Evolutionary conservation across 2,329 filamentous ascomycete species (phyloP).

Genomic region (Fusarium sublunatum): DNA sequence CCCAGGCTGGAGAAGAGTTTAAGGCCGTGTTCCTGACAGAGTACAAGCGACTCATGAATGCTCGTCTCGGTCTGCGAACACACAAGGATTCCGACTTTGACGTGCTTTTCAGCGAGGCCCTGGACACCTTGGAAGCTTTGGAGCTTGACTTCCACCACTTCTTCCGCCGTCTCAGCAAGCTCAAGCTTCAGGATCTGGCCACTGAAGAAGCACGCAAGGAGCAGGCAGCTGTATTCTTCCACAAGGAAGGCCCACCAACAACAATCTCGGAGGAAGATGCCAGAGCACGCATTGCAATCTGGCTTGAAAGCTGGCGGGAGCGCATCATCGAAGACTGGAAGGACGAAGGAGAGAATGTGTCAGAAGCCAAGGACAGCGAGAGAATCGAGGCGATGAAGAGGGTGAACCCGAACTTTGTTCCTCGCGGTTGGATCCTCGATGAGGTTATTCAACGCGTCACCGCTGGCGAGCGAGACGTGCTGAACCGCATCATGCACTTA

Average conservation of each 20-base stretch:
- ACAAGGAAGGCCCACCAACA: slow-evolving; percentile 74
- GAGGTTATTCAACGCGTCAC: slow-evolving; percentile 91
- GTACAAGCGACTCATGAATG: slow-evolving; percentile 87
- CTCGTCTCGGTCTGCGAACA: slow-evolving; percentile 78
- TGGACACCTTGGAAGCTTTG: slow-evolving; percentile 83
- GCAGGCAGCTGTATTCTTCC: slow-evolving; percentile 80
- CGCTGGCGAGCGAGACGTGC: slow-evolving; percentile 80
- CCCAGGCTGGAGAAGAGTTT: slow-evolving; percentile 85
- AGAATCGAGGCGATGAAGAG: slow-evolving; percentile 80
- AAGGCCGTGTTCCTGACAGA: slow-evolving; percentile 87
- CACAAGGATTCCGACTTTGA: slow-evolving; percentile 81
- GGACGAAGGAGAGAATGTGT: slow-evolving; percentile 54
- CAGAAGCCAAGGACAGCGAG: slow-evolving; percentile 64
- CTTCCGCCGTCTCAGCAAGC: slow-evolving; percentile 79
- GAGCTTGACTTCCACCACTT: slow-evolving; percentile 96
- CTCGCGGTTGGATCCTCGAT: slow-evolving; percentile 90
- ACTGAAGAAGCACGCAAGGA: slow-evolving; percentile 72
- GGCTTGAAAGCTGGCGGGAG: slow-evolving; percentile 82
- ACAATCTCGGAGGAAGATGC: slow-evolving; percentile 71
- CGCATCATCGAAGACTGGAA: slow-evolving; percentile 83
- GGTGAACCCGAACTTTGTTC: slow-evolving; percentile 93
- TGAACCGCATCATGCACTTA: slow-evolving; percentile 84
- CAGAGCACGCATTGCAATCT: slow-evolving; percentile 74
- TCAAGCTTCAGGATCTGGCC: slow-evolving; percentile 72
- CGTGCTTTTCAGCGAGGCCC: slow-evolving; percentile 79